A percentile compares a stretch with the other conserved stretches of the same genome.
Evolutionary conservation across 495 filamentous ascomycete species (phyloP).

Genomic region (Penicillium roqueforti): DNA sequence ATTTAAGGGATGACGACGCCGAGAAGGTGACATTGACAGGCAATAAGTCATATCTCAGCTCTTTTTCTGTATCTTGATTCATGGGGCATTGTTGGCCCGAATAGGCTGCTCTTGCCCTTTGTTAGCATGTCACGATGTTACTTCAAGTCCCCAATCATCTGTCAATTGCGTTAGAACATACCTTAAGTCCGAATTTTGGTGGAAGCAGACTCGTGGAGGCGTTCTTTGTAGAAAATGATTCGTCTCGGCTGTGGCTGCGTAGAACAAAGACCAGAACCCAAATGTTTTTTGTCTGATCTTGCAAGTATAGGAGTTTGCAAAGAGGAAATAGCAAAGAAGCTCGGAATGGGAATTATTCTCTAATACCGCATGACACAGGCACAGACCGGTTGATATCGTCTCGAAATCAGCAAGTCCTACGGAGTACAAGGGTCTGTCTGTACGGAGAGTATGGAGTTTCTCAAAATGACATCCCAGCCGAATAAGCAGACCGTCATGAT

Average conservation of each 20-base stretch:
- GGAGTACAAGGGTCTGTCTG: background rate
- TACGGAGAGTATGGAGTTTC: background rate
- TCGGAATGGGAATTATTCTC: background rate
- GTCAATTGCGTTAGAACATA: background rate
- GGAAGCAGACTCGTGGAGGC: background rate
- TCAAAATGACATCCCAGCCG: background rate
- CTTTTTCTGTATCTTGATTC: background rate
- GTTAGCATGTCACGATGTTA: background rate
- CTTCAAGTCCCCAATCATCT: background rate
- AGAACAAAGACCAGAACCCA: background rate
- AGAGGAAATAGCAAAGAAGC: background rate
- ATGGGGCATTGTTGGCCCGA: background rate
- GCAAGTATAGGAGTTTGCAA: background rate
- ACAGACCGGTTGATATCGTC: background rate
- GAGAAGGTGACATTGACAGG: background rate
- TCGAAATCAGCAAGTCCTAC: background rate
- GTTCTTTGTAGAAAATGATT: constrained; percentile 1
- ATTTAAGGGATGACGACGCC: background rate
- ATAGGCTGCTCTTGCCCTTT: background rate
- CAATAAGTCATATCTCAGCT: background rate
- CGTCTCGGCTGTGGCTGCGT: background rate
- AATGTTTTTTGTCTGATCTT: background rate
- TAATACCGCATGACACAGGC: background rate
- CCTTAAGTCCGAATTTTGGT: background rate
- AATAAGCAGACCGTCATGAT: background rate